Conservation (phyloP, 192 early-diverging fungal genomes). For the Gamsiella multidivaricata region DNA sequence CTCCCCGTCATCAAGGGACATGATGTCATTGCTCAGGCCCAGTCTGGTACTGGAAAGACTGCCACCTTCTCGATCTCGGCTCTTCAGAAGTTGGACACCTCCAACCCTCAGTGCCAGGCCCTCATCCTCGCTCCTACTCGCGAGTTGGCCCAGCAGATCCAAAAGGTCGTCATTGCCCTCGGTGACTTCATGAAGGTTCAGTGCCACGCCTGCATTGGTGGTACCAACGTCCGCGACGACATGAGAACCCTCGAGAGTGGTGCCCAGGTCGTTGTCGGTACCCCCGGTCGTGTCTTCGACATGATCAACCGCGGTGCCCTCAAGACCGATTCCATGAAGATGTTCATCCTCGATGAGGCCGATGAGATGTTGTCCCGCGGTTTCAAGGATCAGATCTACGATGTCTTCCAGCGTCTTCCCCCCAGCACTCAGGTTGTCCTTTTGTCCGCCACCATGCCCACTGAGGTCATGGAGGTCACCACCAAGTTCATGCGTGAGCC, state of each 20-base stretch:
- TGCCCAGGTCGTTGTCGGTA: constrained; percentile 95
- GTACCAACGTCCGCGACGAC: constrained; percentile 94
- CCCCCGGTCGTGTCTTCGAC: constrained; percentile 98
- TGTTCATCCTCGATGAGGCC: constrained; percentile 99
- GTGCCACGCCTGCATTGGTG: constrained; percentile 98
- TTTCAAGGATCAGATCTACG: constrained; percentile 99
- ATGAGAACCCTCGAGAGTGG: constrained; percentile 82
- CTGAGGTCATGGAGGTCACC: constrained; percentile 95
- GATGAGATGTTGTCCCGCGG: constrained; percentile 99
- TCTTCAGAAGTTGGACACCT: constrained; percentile 91
- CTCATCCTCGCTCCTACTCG: constrained; percentile 97
- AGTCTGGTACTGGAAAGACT: constrained; percentile 99
- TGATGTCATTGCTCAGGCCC: constrained; percentile 99
- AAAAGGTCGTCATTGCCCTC: constrained; percentile 94
- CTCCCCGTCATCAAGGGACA: constrained; percentile 93
- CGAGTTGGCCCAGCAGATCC: constrained; percentile 98
- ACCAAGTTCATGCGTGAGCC: constrained; percentile 99
- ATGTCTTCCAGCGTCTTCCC: constrained; percentile 94
- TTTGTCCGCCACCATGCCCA: constrained; percentile 96
- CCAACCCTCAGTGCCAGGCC: constrained; percentile 87
- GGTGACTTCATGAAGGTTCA: constrained; percentile 96
- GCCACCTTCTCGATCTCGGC: constrained; percentile 99
- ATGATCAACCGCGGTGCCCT: constrained; percentile 96
- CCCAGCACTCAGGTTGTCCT: constrained; percentile 94
- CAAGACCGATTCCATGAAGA: constrained; percentile 88